These are phyloP conservation scores for Pseudotulostoma volvatum DNA, from an alignment of 495 filamentous ascomycete species.

Conservation along the genomic window DNA sequence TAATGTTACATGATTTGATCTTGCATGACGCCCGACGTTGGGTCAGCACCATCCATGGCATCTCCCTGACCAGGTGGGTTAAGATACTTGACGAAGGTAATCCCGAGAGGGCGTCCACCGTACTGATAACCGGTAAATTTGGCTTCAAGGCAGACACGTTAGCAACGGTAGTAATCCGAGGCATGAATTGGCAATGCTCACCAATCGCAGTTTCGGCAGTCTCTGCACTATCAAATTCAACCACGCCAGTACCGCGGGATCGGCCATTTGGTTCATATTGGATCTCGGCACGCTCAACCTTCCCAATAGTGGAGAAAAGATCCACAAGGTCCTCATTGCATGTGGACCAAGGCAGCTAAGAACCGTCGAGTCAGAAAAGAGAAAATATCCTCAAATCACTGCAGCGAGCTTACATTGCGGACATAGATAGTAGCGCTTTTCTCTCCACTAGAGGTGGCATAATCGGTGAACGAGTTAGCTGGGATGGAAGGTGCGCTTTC, in stretches of 20 bases:
- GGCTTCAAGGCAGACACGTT: constrained; percentile 28
- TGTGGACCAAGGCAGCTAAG: constrained; percentile 90
- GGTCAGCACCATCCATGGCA: constrained; percentile 61
- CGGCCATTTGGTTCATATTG: constrained; percentile 96
- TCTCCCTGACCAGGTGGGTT: constrained; percentile 46
- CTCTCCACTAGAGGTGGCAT: constrained; percentile 75
- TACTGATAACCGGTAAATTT: constrained; percentile 98
- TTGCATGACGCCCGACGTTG: constrained; percentile 65
- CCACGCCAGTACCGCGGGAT: constrained; percentile 87
- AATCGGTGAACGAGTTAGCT: constrained; percentile 84
- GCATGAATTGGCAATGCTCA: constrained; percentile 21
- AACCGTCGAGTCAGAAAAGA: constrained; percentile 2
- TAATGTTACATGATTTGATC: constrained; percentile 84
- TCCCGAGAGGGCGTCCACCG: constrained; percentile 80
- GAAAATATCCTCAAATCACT: not conserved
- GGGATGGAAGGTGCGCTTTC: constrained; percentile 26
- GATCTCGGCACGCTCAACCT: constrained; percentile 94
- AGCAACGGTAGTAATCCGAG: constrained; percentile 1
- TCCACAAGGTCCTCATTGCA: constrained; percentile 95
- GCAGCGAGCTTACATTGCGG: constrained; percentile 63
- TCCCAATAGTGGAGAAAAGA: constrained; percentile 92
- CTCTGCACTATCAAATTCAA: constrained; percentile 69
- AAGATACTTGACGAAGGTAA: constrained; percentile 83
- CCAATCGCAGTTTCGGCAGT: constrained; percentile 83
- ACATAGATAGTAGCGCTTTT: constrained; percentile 77